Conservation (phyloP, 129 eudicot species). For the Calendula officinalis region DNA sequence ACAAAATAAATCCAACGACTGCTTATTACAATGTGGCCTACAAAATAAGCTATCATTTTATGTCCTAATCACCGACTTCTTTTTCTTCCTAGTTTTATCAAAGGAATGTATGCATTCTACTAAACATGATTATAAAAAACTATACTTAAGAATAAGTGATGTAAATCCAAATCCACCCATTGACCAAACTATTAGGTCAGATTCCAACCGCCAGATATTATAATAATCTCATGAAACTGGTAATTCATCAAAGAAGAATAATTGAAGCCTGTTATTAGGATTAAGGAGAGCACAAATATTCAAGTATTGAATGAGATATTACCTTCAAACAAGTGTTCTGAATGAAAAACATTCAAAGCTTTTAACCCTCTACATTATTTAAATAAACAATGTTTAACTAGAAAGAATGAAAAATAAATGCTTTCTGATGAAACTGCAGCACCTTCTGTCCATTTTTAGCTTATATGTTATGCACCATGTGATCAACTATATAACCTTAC, state of each 20-base stretch:
- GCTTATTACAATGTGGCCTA: background rate
- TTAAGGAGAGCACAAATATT: background rate
- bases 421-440: background rate
- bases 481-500: background rate
- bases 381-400: background rate
- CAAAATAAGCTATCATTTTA: constrained; percentile 2
- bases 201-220: background rate
- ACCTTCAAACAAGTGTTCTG: constrained; percentile 9
- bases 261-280: background rate
- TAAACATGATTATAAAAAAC: background rate
- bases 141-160: background rate
- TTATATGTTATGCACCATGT: background rate
- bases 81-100: background rate
- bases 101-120: background rate
- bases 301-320: background rate
- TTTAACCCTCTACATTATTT: background rate
- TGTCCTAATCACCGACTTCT: constrained; percentile 8
- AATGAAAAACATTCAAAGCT: background rate
- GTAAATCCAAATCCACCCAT: background rate
- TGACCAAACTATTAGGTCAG: background rate
- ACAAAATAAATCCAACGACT: background rate
- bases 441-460: constrained; percentile 11
- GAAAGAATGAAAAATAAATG: background rate
- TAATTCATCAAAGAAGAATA: constrained; percentile 11
- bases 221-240: constrained; percentile 6